Evolutionary conservation across 2,329 filamentous ascomycete species (phyloP).

Genomic region (Colletotrichum gloeosporioides): DNA sequence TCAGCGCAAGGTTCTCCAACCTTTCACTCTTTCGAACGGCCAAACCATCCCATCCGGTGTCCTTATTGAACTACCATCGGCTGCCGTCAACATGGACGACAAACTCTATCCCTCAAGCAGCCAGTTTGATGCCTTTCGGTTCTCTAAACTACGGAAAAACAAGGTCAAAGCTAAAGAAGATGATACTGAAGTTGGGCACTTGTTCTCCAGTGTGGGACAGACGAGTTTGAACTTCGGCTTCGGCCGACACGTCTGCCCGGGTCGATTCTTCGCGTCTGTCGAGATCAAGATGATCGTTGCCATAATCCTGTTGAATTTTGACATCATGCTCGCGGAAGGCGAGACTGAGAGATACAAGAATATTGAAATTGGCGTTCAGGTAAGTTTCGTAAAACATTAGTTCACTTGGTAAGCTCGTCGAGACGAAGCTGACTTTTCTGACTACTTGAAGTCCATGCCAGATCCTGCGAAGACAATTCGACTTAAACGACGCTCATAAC

Average conservation of each 20-base stretch:
- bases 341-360: constrained; percentile 10
- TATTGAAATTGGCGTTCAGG: neutral
- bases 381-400: neutral
- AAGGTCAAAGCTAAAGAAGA: neutral
- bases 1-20: constrained; percentile 51
- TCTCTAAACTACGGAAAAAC: constrained; percentile 6
- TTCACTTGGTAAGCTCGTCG: neutral
- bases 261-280: constrained; percentile 49
- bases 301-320: constrained; percentile 44
- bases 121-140: constrained; percentile 15
- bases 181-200: constrained; percentile 31
- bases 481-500: neutral
- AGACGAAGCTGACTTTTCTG: neutral
- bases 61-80: constrained; percentile 44
- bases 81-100: constrained; percentile 41
- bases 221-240: constrained; percentile 41
- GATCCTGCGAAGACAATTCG: neutral
- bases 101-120: constrained; percentile 37
- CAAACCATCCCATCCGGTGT: constrained; percentile 51
- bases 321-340: constrained; percentile 35
- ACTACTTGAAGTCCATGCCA: neutral
- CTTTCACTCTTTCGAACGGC: constrained; percentile 59
- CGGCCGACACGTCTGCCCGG: constrained; percentile 45
- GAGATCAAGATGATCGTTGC: constrained; percentile 51
- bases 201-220: constrained; percentile 42